Percentiles rank a stretch among this genome's conserved stretches.
Evolutionary conservation across 2,329 filamentous ascomycete genomes (phyloP).

Genomic region (Aspergillus intermedius): DNA sequence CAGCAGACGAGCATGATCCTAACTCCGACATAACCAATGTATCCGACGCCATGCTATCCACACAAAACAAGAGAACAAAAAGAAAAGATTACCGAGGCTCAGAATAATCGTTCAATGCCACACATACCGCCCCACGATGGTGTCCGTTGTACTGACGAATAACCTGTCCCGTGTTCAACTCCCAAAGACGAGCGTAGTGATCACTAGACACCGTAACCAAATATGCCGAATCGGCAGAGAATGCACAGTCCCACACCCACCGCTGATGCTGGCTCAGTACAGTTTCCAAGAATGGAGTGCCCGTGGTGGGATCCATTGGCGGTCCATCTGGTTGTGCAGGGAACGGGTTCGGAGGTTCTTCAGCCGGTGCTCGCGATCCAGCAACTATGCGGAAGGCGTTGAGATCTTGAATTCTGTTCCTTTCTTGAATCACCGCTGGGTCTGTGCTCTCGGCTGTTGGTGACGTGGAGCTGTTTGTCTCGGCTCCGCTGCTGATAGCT

Average conservation of each 20-base stretch:
- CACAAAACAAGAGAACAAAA: constrained; percentile 7
- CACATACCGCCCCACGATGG: constrained; percentile 84
- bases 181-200: constrained; percentile 89
- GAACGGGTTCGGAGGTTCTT: constrained; percentile 26
- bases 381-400: constrained; percentile 9
- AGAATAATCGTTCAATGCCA: constrained; percentile 80
- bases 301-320: constrained; percentile 36
- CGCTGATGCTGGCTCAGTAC: constrained; percentile 85
- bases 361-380: constrained; percentile 13
- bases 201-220: constrained; percentile 89
- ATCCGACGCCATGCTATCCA: constrained; percentile 21
- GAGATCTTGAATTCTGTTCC: constrained; percentile 21
- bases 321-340: constrained; percentile 32
- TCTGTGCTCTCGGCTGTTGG: constrained; percentile 12
- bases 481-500: constrained; percentile 5
- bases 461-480: not conserved
- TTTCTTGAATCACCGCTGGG: constrained; percentile 9
- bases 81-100: constrained; percentile 32
- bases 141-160: constrained; percentile 95
- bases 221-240: constrained; percentile 87
- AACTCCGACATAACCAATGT: constrained; percentile 1
- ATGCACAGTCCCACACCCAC: constrained; percentile 97
- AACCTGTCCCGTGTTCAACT: constrained; percentile 76
- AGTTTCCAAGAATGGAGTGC: constrained; percentile 71
- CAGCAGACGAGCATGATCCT: not conserved